These are phyloP conservation scores for Zasmidium citrigriseum DNA, from an alignment of 2,329 filamentous ascomycete species.

Conservation along the genomic window DNA sequence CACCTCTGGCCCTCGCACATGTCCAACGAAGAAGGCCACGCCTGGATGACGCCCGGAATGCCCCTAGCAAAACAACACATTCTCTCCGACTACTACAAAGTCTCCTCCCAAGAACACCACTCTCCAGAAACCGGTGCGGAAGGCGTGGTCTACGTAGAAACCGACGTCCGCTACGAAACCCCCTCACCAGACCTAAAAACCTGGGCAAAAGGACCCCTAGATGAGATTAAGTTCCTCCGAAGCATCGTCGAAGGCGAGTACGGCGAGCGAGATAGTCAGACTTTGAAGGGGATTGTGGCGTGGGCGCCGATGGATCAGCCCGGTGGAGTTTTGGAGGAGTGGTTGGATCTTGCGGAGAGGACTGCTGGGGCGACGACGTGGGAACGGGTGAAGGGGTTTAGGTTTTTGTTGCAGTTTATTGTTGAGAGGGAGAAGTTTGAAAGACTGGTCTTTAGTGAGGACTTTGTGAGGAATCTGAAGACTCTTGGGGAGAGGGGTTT, in stretches of 20 bases:
- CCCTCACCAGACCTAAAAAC: conserved; percentile 34
- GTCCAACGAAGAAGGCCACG: conserved; percentile 61
- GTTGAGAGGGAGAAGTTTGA: conserved; percentile 38
- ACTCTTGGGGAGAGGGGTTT: conserved; percentile 60
- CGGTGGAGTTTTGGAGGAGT: conserved; percentile 59
- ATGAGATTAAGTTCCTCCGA: conserved; percentile 70
- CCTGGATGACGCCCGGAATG: conserved; percentile 66
- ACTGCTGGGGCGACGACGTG: conserved; percentile 64
- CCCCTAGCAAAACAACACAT: conserved; percentile 66
- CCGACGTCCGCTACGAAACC: conserved; percentile 60
- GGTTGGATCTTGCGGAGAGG: conserved; percentile 63
- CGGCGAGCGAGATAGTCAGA: conserved; percentile 45
- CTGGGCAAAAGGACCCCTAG: conserved; percentile 69
- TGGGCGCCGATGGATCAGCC: conserved; percentile 83
- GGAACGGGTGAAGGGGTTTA: conserved; percentile 72
- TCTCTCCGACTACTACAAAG: conserved; percentile 32
- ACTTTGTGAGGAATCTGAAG: conserved; percentile 53
- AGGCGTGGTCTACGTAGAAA: conserved; percentile 82
- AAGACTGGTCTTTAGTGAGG: conserved; percentile 34
- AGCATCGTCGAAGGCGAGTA: conserved; percentile 63
- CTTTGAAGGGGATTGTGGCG: conserved; percentile 71
- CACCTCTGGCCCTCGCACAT: conserved; percentile 76
- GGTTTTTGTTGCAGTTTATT: conserved; percentile 72
- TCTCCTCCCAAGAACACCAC: conserved; percentile 40
- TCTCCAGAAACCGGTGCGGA: conserved; percentile 32